Conservation (phyloP, 345 rosid species). For the Bruguiera gymnorhiza region DNA sequence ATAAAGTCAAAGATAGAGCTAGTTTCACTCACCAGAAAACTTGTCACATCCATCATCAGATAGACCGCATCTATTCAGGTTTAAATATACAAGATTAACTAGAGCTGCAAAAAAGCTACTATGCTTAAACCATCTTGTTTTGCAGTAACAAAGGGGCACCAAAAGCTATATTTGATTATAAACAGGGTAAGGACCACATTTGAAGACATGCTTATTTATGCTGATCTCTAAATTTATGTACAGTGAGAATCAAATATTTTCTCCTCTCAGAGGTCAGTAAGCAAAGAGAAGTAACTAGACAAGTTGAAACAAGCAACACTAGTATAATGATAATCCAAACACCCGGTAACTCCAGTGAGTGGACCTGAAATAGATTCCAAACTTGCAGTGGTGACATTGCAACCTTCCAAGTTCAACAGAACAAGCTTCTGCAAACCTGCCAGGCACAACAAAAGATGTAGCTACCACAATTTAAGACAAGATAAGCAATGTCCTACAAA, state of each 20-base stretch:
- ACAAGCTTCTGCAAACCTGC: constrained; percentile 73
- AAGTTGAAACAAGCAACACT: not conserved
- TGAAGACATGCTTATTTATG: too few relatives aligned
- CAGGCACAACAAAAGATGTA: constrained; percentile 14
- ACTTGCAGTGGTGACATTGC: constrained; percentile 75
- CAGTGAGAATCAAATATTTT: too few relatives aligned
- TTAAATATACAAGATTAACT: constrained; percentile 52
- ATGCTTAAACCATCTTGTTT: too few relatives aligned
- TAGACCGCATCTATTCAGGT: constrained; percentile 70
- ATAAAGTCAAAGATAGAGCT: too few relatives aligned
- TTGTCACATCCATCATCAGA: constrained; percentile 77
- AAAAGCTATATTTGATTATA: too few relatives aligned
- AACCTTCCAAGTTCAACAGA: constrained; percentile 83
- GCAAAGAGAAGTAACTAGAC: too few relatives aligned
- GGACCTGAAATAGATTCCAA: constrained; percentile 71
- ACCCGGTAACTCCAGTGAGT: not conserved
- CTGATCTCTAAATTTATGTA: too few relatives aligned
- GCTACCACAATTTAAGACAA: too few relatives aligned
- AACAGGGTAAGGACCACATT: too few relatives aligned
- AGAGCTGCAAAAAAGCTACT: constrained; percentile 45
- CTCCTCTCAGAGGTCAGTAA: too few relatives aligned
- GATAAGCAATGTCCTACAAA: not conserved
- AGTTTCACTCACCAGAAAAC: constrained; percentile 57
- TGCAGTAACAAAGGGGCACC: too few relatives aligned
- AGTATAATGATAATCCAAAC: too few relatives aligned